These are phyloP conservation scores for Xylaria multiplex DNA, from an alignment of 2,329 filamentous ascomycete genomes.

Conservation along the genomic window DNA sequence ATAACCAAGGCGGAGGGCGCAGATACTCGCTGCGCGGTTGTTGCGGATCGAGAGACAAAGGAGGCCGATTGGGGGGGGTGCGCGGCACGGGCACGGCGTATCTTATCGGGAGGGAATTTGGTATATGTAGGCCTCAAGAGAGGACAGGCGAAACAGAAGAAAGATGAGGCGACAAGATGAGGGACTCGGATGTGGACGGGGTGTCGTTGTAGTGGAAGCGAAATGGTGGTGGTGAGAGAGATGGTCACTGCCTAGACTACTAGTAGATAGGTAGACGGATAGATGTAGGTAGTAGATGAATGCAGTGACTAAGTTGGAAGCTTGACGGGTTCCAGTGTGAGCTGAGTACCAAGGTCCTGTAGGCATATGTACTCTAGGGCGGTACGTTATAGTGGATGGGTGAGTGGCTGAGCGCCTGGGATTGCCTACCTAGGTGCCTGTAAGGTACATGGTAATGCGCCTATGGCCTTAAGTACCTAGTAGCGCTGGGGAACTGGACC, in stretches of 20 bases:
- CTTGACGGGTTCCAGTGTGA: conserved; percentile 28
- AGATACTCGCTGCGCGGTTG: conserved; percentile 33
- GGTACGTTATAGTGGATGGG: conserved; percentile 6
- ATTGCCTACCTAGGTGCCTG: not conserved
- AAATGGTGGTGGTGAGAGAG: conserved; percentile 29
- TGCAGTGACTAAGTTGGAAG: conserved; percentile 35
- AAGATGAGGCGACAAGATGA: conserved; percentile 17
- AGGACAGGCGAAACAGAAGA: conserved; percentile 4
- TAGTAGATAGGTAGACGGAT: no score
- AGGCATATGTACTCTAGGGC: not conserved
- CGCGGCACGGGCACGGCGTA: conserved; percentile 24
- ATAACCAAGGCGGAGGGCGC: conserved; percentile 19
- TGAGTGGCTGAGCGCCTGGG: conserved; percentile 33
- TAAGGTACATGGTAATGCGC: no score
- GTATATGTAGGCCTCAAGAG: conserved; percentile 17
- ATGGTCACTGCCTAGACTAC: conserved; percentile 36
- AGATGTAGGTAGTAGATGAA: conserved; percentile 32
- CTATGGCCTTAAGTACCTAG: no score
- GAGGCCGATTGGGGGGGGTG: conserved; percentile 28
- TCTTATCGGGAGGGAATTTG: conserved; percentile 41
- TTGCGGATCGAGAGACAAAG: conserved; percentile 36
- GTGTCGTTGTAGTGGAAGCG: conserved; percentile 26
- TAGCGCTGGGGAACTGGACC: conserved; percentile 2
- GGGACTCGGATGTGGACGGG: conserved; percentile 22
- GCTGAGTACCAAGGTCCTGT: conserved; percentile 15